phyloP scores from a whole-genome alignment of 2,329 filamentous ascomycete species.

The Endoconidiophora polonica region DNA sequence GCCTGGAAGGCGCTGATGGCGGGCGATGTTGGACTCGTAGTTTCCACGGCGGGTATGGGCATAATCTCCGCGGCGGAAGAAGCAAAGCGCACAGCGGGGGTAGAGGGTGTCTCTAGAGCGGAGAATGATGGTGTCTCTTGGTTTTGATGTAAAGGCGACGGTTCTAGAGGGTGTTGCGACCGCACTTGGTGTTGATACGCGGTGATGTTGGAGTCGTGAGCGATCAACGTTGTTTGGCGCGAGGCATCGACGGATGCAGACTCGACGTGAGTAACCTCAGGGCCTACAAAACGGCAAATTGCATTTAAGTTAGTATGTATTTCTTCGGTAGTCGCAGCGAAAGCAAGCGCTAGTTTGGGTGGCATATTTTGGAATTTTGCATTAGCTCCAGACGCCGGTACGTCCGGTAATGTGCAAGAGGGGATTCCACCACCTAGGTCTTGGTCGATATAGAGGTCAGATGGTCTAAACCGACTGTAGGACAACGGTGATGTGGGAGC shows the following conservation, averaged over 20 bases:
- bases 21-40: neutral
- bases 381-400: too few species aligned
- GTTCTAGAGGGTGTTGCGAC: neutral
- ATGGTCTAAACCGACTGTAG: too few species aligned
- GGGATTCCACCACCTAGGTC: too few species aligned
- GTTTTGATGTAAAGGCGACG: neutral
- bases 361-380: too few species aligned
- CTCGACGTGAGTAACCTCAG: slow-evolving; percentile 6
- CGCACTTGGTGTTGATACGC: neutral
- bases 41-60: slow-evolving; percentile 4
- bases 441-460: too few species aligned
- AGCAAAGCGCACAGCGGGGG: slow-evolving; percentile 9
- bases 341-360: too few species aligned
- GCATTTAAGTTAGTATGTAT: slow-evolving; percentile 1
- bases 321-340: neutral
- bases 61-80: slow-evolving; percentile 4
- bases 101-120: neutral
- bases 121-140: neutral
- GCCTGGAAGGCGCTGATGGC: slow-evolving; percentile 5
- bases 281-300: neutral
- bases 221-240: slow-evolving; percentile 7
- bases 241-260: slow-evolving; percentile 5
- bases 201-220: neutral
- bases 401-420: too few species aligned
- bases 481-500: too few species aligned